A percentile compares a stretch with the other conserved stretches of the same genome.
Evolutionary conservation across 352 stramenopile genomes (phyloP).

Genomic region (Pythium insidiosum): DNA sequence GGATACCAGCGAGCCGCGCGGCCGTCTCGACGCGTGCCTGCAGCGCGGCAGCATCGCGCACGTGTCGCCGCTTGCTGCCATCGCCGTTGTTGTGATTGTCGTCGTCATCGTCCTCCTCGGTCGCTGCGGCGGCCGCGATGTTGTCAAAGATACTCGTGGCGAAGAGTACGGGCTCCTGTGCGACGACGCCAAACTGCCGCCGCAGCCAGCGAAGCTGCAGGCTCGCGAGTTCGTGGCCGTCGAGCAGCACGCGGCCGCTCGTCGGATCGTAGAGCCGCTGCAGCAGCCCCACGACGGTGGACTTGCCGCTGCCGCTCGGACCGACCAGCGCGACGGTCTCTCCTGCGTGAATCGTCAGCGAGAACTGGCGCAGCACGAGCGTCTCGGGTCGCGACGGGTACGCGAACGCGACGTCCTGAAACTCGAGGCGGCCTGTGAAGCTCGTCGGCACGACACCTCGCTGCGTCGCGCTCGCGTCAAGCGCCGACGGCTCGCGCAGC

Average conservation of each 20-base stretch:
- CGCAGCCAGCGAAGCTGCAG: conserved; percentile 57
- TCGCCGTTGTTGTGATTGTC: not conserved
- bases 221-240: conserved; percentile 45
- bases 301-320: conserved; percentile 17
- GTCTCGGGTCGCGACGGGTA: conserved; percentile 12
- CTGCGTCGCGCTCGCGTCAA: conserved; percentile 3
- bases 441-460: conserved; percentile 2
- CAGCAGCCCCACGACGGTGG: conserved; percentile 42
- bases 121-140: conserved; percentile 55
- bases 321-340: too few species aligned
- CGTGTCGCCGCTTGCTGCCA: too few species aligned
- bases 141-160: conserved; percentile 75
- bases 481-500: conserved; percentile 7
- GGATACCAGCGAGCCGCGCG: conserved; percentile 1
- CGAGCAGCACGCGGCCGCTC: conserved; percentile 55
- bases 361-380: conserved; percentile 9
- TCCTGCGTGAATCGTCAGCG: conserved; percentile 10
- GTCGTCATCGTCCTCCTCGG: not conserved
- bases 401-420: conserved; percentile 12
- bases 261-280: too few species aligned
- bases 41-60: too few species aligned
- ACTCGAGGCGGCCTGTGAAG: conserved; percentile 6
- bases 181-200: conserved; percentile 35
- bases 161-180: conserved; percentile 80
- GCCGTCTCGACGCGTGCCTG: not conserved